Conservation (phyloP, 2,329 filamentous ascomycete genomes). For the Aspergillus neoniger region DNA sequence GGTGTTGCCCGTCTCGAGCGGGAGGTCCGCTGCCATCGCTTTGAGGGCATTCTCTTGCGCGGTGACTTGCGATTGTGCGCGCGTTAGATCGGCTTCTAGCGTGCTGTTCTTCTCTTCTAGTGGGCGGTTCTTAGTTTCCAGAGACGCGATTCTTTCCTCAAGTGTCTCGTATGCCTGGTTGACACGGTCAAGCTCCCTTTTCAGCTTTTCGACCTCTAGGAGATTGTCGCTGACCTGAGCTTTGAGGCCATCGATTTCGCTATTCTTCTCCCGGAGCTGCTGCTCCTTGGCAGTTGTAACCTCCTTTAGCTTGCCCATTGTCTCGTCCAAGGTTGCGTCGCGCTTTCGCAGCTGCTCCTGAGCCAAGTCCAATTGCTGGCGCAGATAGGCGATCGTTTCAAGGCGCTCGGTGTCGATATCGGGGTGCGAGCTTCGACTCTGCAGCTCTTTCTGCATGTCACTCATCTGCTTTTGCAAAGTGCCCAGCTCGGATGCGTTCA, state of each 20-base stretch:
- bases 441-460: conserved; percentile 36
- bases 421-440: conserved; percentile 24
- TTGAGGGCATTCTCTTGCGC: conserved; percentile 42
- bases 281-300: conserved; percentile 34
- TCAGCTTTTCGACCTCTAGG: conserved; percentile 39
- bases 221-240: conserved; percentile 37
- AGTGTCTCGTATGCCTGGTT: conserved; percentile 37
- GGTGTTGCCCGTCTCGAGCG: conserved; percentile 34
- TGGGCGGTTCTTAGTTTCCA: conserved; percentile 39
- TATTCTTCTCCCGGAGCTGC: conserved; percentile 39
- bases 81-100: conserved; percentile 38
- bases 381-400: conserved; percentile 35
- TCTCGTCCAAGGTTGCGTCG: conserved; percentile 38
- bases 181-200: conserved; percentile 35
- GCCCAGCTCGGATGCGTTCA: conserved; percentile 23
- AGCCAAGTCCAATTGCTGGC: conserved; percentile 34
- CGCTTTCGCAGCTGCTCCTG: conserved; percentile 40
- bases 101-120: conserved; percentile 42
- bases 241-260: conserved; percentile 40
- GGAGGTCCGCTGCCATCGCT: conserved; percentile 39
- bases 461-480: conserved; percentile 35
- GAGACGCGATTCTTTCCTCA: conserved; percentile 35
- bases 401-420: conserved; percentile 31
- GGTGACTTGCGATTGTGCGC: conserved; percentile 38
- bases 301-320: conserved; percentile 35